Base-by-base conservation (phyloP, 2,329 filamentous ascomycete genomes). In the Apiospora aurea region DNA sequence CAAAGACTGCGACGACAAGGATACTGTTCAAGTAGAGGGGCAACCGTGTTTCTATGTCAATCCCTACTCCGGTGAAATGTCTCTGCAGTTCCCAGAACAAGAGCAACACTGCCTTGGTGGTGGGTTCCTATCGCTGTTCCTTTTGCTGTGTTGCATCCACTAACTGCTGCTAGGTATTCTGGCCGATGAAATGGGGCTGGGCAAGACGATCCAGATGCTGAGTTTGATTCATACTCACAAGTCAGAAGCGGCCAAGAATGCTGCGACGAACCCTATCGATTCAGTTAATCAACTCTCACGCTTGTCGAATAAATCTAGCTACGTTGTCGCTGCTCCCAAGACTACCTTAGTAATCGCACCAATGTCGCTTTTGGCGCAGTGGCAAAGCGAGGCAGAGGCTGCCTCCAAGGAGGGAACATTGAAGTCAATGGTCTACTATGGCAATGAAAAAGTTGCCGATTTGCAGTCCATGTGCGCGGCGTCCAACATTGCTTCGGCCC, bases 141-240 rank as follows among this genome's bases (percentile, higher is more conserved):
- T 14, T 14, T 14, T 51, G n/a, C 11, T 51, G 13, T 13, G 24
- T 13, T 51, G 13, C 49, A 13, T 51, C n/a, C 26, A 51, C n/a
- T 51, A n/a, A 51, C 49, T 26, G n/a, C n/a, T 51, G 13, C n/a
- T 14, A 51, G 49, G 49, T 7, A 94, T 99, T 72, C 85, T 99
- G 57, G 96, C 96, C 11, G 96, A 99, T 78, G 93, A 98, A 82
- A 99, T 99, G 96, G 96, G 96, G 67, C 86, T 99, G 1, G 96
- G 96, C 46, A 99, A 99, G 84, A 99, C 96, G 0, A 98, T 99
- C 70, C 96, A 99, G 79, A 98, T 99, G 95, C 89, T 99, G 74
- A 96, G 94, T 82, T 85, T 99, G 69, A 89, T 99, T 6, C 96
- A 99, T 80, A 90, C 94, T 0, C 94, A 98, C 80, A 90, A 89